These are phyloP conservation scores for Myriangium duriaei DNA, from an alignment of 2,329 filamentous ascomycete species.

Conservation along the genomic window DNA sequence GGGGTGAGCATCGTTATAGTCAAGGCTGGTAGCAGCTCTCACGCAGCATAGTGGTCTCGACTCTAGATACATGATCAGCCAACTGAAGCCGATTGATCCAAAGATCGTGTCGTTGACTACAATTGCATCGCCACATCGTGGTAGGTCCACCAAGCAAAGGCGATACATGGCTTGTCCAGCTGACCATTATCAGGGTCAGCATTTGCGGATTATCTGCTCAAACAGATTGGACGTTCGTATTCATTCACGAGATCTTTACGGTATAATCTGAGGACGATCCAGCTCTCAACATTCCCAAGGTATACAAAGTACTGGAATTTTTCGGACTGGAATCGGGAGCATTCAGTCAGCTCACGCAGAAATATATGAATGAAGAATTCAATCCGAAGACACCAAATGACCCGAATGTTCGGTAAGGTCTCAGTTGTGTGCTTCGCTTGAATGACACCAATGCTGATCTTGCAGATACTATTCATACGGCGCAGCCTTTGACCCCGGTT, in stretches of 20 bases:
- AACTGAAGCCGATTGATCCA: constrained; percentile 48
- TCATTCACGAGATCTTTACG: constrained; percentile 18
- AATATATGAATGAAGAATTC: constrained; percentile 46
- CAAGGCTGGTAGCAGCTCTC: too few relatives aligned
- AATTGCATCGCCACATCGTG: constrained; percentile 48
- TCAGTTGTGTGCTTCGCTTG: neutral
- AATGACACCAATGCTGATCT: constrained; percentile 18
- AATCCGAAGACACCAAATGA: constrained; percentile 47
- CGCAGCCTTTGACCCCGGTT: constrained; percentile 41
- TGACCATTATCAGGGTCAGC: constrained; percentile 35
- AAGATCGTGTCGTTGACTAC: constrained; percentile 61
- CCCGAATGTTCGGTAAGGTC: constrained; percentile 35
- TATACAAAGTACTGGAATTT: constrained; percentile 43
- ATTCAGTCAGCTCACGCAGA: constrained; percentile 47
- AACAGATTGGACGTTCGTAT: constrained; percentile 40
- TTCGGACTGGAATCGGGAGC: constrained; percentile 47
- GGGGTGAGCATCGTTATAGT: constrained; percentile 28
- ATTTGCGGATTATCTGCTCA: constrained; percentile 50
- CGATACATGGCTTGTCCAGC: too few relatives aligned
- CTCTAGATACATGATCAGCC: constrained; percentile 51
- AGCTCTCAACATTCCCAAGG: constrained; percentile 36
- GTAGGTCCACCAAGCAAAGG: constrained; percentile 22
- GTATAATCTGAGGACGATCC: constrained; percentile 20
- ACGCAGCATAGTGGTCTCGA: constrained; percentile 42
- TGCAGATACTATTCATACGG: constrained; percentile 50